phyloP scores from a whole-genome alignment of 1,139 yeast genomes.

The Neolecta irregularis region DNA sequence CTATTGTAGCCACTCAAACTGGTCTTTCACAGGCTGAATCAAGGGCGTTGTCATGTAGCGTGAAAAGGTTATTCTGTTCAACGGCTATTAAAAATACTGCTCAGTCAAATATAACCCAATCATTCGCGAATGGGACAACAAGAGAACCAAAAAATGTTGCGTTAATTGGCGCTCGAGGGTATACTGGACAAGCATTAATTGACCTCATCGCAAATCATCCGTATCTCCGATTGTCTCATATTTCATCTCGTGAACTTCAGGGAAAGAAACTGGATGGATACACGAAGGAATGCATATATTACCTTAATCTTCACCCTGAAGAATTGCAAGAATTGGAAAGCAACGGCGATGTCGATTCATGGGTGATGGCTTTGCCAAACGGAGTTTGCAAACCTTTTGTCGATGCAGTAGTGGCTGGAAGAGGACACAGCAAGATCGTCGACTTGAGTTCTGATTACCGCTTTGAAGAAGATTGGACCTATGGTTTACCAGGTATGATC shows the following conservation, averaged over 20 bases:
- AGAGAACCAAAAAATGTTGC: constrained; percentile 57
- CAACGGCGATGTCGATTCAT: constrained; percentile 67
- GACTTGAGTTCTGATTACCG: constrained; percentile 94
- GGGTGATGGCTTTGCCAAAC: constrained; percentile 99
- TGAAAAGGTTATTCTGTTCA: too few relatives aligned
- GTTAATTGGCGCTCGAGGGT: constrained; percentile 95
- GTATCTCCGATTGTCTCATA: constrained; percentile 72
- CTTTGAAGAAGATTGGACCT: constrained; percentile 81
- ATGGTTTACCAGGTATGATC: constrained; percentile 67
- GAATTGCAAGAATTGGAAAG: constrained; percentile 69
- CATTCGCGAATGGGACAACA: constrained; percentile 46
- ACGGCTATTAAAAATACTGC: neutral
- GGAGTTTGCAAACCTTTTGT: constrained; percentile 97
- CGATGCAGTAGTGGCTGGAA: constrained; percentile 59
- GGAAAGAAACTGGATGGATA: constrained; percentile 82
- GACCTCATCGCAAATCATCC: constrained; percentile 78
- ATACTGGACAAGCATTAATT: constrained; percentile 86
- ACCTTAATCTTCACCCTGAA: constrained; percentile 74
- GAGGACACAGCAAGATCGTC: constrained; percentile 55
- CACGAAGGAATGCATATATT: constrained; percentile 60
- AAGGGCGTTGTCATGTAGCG: too few relatives aligned
- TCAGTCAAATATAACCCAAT: neutral
- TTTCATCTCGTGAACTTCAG: constrained; percentile 83
- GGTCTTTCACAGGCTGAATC: too few relatives aligned
- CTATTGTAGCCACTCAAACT: constrained; percentile 1